Conservation (phyloP, 2,329 filamentous ascomycete genomes). For the Davidsoniella eucalypti region DNA sequence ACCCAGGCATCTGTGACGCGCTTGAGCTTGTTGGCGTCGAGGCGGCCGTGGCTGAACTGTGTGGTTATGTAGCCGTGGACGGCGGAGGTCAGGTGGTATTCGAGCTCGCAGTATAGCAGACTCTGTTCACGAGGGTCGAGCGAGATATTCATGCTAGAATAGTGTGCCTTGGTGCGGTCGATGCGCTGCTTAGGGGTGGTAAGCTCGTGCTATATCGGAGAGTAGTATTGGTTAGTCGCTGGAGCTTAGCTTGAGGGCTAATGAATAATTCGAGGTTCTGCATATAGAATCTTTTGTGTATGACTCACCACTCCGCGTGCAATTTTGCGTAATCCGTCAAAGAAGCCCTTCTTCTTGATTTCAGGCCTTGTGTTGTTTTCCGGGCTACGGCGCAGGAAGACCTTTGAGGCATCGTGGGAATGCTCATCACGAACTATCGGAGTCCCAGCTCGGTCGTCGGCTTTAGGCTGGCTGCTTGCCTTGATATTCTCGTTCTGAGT, state of each 20-base stretch:
- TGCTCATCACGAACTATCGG: neutral
- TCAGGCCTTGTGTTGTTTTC: conserved; percentile 12
- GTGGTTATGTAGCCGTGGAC: conserved; percentile 35
- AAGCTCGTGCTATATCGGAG: neutral
- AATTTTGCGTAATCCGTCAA: conserved; percentile 33
- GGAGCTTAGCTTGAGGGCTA: too few species aligned
- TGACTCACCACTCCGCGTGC: conserved; percentile 35
- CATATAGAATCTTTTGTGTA: neutral
- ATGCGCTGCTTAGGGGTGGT: neutral
- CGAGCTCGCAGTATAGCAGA: conserved; percentile 42
- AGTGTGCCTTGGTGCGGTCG: neutral
- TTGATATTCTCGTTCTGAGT: neutral
- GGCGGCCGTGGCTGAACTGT: conserved; percentile 38
- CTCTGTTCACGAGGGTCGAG: conserved; percentile 40
- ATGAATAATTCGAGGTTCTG: neutral
- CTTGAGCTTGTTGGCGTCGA: conserved; percentile 34
- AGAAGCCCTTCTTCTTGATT: conserved; percentile 26
- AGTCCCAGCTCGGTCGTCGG: neutral
- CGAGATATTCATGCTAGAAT: conserved; percentile 28
- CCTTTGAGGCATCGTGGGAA: neutral
- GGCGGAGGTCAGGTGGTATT: conserved; percentile 34
- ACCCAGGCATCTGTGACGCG: conserved; percentile 35
- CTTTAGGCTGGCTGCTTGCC: neutral
- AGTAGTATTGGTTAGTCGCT: neutral
- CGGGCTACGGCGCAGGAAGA: neutral